A percentile compares a stretch with the other conserved stretches of the same genome.
These are phyloP conservation scores for Sphagnurus paluster DNA, from an alignment of 1,284 basidiomycete species.

Conservation along the genomic window DNA sequence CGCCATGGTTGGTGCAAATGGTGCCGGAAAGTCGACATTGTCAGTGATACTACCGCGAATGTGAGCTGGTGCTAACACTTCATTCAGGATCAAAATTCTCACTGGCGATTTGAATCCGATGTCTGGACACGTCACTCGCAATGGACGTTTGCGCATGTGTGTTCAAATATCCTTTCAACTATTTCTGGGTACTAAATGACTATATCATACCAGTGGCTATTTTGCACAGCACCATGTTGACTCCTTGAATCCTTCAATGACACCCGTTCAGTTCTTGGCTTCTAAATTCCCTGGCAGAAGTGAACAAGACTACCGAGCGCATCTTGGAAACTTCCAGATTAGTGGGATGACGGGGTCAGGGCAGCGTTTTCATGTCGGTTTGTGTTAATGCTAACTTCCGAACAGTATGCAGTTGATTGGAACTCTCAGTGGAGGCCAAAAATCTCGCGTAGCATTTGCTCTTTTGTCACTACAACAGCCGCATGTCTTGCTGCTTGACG, in stretches of 20 bases:
- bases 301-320: conserved; percentile 94
- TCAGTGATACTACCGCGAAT: conserved; percentile 24
- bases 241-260: conserved; percentile 82
- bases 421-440: conserved; percentile 94
- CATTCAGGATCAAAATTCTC: conserved; percentile 93
- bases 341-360: conserved; percentile 89
- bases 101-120: conserved; percentile 88
- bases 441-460: conserved; percentile 95
- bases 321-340: conserved; percentile 98
- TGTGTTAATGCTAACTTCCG: conserved; percentile 3
- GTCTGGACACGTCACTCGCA: conserved; percentile 84
- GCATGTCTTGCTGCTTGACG: conserved; percentile 88
- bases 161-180: conserved; percentile 24
- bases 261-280: conserved; percentile 91
- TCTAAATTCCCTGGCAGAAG: conserved; percentile 91
- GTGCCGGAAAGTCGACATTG: conserved; percentile 81
- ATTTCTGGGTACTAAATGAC: not conserved
- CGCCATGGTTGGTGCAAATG: conserved; percentile 87
- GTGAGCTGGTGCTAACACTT: conserved; percentile 11
- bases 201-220: conserved; percentile 63
- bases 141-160: conserved; percentile 87
- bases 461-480: conserved; percentile 87
- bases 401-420: conserved; percentile 74
- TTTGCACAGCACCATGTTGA: conserved; percentile 99
- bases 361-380: conserved; percentile 2